A percentile compares a stretch with the other conserved stretches of the same genome.
Evolutionary conservation across 306 rosid species (phyloP).

Genomic region (Mucuna pruriens): DNA sequence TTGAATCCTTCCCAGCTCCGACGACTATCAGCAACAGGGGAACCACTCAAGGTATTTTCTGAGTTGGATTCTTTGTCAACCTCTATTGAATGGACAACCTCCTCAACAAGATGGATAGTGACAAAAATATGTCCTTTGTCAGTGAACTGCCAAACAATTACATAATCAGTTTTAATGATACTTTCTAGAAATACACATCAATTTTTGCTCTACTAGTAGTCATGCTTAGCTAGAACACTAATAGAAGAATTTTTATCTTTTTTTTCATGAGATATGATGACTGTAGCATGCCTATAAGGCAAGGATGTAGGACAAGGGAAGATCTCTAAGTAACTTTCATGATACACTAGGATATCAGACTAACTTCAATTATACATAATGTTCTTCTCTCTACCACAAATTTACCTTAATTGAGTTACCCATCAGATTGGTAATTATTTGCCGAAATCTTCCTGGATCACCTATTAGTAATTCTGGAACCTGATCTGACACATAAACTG

Average conservation of each 20-base stretch:
- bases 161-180: constrained; percentile 37
- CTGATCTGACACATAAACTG: constrained; percentile 78
- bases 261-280: neutral
- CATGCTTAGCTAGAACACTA: constrained; percentile 13
- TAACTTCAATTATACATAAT: neutral
- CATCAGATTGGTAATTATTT: constrained; percentile 85
- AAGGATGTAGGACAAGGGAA: neutral
- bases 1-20: constrained; percentile 79
- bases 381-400: constrained; percentile 3
- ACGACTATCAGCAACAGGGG: constrained; percentile 65
- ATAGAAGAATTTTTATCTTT: neutral
- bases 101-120: constrained; percentile 87
- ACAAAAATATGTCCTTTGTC: constrained; percentile 96
- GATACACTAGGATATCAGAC: neutral
- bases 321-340: neutral
- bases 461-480: constrained; percentile 85
- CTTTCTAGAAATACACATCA: neutral
- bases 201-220: neutral
- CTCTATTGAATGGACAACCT: constrained; percentile 69
- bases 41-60: constrained; percentile 84
- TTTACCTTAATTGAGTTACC: constrained; percentile 88
- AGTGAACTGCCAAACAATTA: constrained; percentile 73
- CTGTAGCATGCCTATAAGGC: constrained; percentile 4
- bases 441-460: constrained; percentile 91
- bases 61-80: constrained; percentile 70